Evolutionary conservation across 176 grass and related monocot species (phyloP), one percentile per base, ranked within the genome.

Genomic region (Pontederia crassipes): DNA sequence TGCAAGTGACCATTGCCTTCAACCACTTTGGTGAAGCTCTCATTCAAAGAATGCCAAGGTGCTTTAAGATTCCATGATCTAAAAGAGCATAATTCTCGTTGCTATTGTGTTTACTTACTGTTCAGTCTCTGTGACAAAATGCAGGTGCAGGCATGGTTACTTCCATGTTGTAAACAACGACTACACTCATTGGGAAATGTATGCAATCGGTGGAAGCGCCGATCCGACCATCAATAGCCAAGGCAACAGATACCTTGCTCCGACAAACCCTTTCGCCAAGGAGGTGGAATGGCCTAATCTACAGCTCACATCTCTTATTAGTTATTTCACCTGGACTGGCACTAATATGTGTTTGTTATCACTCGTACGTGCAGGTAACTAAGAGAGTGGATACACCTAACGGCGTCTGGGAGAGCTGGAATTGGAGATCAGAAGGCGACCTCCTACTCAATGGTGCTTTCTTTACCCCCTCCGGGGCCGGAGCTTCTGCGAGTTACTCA

Each of bases 151-250:
- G 50, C 65, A 67, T 20, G 65, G 65, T 32, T 67, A 67, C 65
- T 67, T 67, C 65, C 65, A 67, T 67, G 65, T 67, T 12, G 65
- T 67, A 50, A 67, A 67, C 49, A 67, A 67, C 18, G 65, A 67
- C 50, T 67, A 67, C 50, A 67, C 65, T 29, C 65, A 67, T 20
- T 67, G 65, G 65, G 65, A 67, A 10, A 67, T 67, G 65, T 67
- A 67, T 27, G 65, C 65, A 8, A 67, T 67, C 17, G 65, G 65
- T 9, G 65, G 65, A n/a, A 67, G 65, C 8, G 65, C 65, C 8
- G 12, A 54, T 2, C 65, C 65, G 8, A 67, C 65, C 18, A 55
- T 67, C 17, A 67, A 67, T 50, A 67, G 65, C 50, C 65, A 67
- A 51, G 51, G 65, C 9, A 67, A 67, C 50, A 32, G 65, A 67